A percentile compares a stretch with the other conserved stretches of the same genome.
Conservation (phyloP, 495 filamentous ascomycete species). For the Penicillium desertorum region DNA sequence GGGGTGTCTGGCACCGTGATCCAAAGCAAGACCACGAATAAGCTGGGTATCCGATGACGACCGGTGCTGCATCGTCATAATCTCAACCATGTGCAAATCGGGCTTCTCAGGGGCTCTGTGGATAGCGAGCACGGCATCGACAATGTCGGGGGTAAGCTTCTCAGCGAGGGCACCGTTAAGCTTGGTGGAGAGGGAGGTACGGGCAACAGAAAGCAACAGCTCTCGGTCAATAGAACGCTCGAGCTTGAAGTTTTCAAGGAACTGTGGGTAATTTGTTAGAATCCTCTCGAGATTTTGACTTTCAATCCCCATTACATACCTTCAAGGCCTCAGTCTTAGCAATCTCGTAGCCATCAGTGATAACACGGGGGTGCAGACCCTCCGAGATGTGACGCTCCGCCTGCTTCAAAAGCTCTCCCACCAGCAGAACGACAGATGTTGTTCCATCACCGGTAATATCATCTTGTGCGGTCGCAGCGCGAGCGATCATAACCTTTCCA, state of each 20-base stretch:
- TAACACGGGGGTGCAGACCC: slow-evolving; percentile 91
- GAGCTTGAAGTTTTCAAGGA: slow-evolving; percentile 93
- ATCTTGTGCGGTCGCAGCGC: slow-evolving; percentile 96
- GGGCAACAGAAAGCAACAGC: slow-evolving; percentile 87
- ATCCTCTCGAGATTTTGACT: not conserved
- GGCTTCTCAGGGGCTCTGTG: slow-evolving; percentile 87
- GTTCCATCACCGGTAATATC: slow-evolving; percentile 98
- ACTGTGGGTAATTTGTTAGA: slow-evolving; percentile 53
- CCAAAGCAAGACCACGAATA: slow-evolving; percentile 87
- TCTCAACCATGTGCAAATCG: slow-evolving; percentile 98
- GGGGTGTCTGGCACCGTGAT: slow-evolving; percentile 94
- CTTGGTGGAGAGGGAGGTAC: slow-evolving; percentile 94
- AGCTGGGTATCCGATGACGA: slow-evolving; percentile 94
- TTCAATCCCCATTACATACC: slow-evolving; percentile 36
- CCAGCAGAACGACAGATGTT: slow-evolving; percentile 91
- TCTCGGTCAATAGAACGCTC: slow-evolving; percentile 84
- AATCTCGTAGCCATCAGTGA: slow-evolving; percentile 97
- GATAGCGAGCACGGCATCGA: slow-evolving; percentile 93
- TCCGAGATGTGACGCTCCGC: slow-evolving; percentile 92
- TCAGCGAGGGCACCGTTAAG: slow-evolving; percentile 84
- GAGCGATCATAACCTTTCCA: slow-evolving; percentile 88
- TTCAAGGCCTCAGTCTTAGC: slow-evolving; percentile 92
- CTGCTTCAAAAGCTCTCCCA: slow-evolving; percentile 97
- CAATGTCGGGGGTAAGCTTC: slow-evolving; percentile 87
- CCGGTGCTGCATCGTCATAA: slow-evolving; percentile 99